These are phyloP conservation scores for Wallacemonas sp. DNA, from an alignment of 208 protist species.

Conservation along the genomic window DNA sequence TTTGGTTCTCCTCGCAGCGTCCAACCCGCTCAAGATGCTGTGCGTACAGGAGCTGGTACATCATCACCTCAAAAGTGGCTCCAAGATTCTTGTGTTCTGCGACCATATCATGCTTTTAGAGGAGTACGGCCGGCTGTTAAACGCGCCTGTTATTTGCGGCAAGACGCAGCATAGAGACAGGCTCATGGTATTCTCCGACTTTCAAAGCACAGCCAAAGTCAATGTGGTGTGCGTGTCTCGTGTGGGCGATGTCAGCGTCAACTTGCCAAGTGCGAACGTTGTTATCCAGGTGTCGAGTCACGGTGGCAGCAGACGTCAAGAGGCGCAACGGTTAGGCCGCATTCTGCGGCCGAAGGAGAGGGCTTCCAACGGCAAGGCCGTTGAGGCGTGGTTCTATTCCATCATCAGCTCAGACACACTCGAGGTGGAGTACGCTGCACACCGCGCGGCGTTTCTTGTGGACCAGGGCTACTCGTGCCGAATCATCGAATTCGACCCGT, in stretches of 20 bases:
- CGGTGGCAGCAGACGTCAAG: constrained; percentile 94
- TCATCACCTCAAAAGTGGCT: constrained; percentile 88
- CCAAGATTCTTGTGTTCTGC: constrained; percentile 99
- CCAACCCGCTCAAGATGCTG: constrained; percentile 91
- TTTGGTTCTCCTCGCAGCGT: constrained; percentile 76
- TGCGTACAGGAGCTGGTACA: constrained; percentile 92
- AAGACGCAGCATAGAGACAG: constrained; percentile 91
- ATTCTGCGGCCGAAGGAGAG: constrained; percentile 93
- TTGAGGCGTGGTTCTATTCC: constrained; percentile 99
- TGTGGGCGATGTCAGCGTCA: constrained; percentile 98
- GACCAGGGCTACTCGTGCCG: constrained; percentile 93
- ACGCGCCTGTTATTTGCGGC: constrained; percentile 94
- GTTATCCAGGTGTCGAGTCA: constrained; percentile 99
- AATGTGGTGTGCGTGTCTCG: constrained; percentile 97
- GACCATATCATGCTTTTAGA: constrained; percentile 97
- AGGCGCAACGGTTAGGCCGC: constrained; percentile 96
- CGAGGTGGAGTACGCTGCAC: constrained; percentile 97
- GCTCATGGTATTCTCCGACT: constrained; percentile 93
- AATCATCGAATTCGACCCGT: constrained; percentile 71
- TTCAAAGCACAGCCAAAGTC: constrained; percentile 84
- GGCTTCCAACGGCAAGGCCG: constrained; percentile 69
- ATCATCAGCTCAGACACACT: constrained; percentile 96
- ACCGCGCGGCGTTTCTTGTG: constrained; percentile 98
- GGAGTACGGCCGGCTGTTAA: constrained; percentile 91
- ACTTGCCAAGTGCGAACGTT: constrained; percentile 99